Conservation (phyloP, 2,329 filamentous ascomycete genomes). For the Clarireedia hainanense region DNA sequence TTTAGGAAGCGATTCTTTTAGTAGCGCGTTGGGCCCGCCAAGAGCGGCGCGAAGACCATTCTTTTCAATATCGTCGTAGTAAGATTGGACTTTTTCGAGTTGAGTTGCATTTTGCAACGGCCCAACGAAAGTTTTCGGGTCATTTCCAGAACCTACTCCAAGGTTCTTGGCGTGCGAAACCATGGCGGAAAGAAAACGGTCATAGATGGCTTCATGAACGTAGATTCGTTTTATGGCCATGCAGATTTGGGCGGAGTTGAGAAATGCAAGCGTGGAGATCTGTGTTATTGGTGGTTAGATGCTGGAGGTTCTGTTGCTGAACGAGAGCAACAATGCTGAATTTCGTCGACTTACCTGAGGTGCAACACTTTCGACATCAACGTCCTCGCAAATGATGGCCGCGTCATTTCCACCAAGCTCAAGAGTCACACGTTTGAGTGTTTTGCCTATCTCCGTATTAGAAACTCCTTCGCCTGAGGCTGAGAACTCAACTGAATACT, state of each 20-base stretch:
- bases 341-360: conserved; percentile 15
- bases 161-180: conserved; percentile 37
- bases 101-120: conserved; percentile 59
- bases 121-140: conserved; percentile 34
- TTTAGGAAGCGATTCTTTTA: background rate
- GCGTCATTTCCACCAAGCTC: conserved; percentile 48
- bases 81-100: conserved; percentile 43
- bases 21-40: conserved; percentile 25
- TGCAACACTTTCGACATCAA: conserved; percentile 38
- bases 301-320: too few species aligned
- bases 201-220: conserved; percentile 51
- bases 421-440: conserved; percentile 36
- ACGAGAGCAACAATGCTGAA: background rate
- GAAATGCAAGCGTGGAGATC: conserved; percentile 39
- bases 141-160: conserved; percentile 30
- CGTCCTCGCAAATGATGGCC: conserved; percentile 43
- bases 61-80: conserved; percentile 46
- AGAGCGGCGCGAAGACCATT: conserved; percentile 43
- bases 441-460: conserved; percentile 34
- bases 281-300: conserved; percentile 11
- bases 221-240: conserved; percentile 50
- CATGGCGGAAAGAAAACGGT: conserved; percentile 37
- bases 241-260: conserved; percentile 43
- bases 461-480: background rate
- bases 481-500: background rate